phyloP scores from a whole-genome alignment of 129 eudicot species.

The Centaurea solstitialis region DNA sequence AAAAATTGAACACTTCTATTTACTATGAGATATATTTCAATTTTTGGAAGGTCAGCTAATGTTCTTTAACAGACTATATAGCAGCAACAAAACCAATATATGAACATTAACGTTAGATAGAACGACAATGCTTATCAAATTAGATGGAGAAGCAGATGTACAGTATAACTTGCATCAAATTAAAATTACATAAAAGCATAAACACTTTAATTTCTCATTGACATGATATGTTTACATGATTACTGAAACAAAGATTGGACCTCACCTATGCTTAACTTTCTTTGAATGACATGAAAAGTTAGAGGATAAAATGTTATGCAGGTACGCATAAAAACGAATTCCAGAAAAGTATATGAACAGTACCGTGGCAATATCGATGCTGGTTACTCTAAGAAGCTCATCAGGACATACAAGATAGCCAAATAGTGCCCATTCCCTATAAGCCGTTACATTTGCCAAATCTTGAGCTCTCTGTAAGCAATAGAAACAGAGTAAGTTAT shows the following conservation, averaged over 20 bases:
- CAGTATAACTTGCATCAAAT: not conserved
- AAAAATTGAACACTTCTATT: not conserved
- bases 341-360: conserved; percentile 10
- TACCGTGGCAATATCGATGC: conserved; percentile 99
- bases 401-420: conserved; percentile 99
- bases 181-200: conserved; percentile 1
- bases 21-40: not conserved
- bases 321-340: not conserved
- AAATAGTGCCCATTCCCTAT: conserved; percentile 95
- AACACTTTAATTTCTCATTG: not conserved
- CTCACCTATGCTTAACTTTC: conserved; percentile 15
- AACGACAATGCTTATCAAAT: not conserved
- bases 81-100: not conserved
- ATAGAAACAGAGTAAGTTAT: conserved; percentile 9
- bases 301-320: conserved; percentile 12
- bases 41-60: not conserved
- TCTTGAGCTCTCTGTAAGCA: conserved; percentile 93
- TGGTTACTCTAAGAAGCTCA: conserved; percentile 98
- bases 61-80: not conserved
- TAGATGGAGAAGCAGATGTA: conserved; percentile 3
- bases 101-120: not conserved
- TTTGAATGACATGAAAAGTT: not conserved
- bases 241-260: not conserved
- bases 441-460: conserved; percentile 93
- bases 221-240: conserved; percentile 1